Conservation (phyloP, 352 stramenopile genomes). For the Blastocystis hominis region DNA sequence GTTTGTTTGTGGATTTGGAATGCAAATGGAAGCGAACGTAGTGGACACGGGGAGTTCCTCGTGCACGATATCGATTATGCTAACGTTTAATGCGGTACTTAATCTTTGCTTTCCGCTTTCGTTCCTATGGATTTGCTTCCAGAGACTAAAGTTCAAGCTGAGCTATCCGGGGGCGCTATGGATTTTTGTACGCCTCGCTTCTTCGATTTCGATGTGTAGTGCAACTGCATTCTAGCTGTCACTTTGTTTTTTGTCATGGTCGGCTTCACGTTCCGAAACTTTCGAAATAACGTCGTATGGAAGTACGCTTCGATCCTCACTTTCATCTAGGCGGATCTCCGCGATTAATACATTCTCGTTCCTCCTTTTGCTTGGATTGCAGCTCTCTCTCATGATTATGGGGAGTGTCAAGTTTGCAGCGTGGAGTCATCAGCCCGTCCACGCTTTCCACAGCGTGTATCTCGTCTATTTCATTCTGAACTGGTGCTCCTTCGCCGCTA, state of each 20-base stretch:
- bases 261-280: constrained; percentile 13
- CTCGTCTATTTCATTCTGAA: constrained; percentile 21
- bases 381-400: neutral
- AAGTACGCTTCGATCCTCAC: neutral
- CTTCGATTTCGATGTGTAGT: neutral
- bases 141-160: neutral
- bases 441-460: neutral
- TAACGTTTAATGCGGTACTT: constrained; percentile 41
- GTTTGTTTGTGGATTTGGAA: neutral
- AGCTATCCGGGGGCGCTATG: neutral
- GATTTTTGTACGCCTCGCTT: constrained; percentile 17
- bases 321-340: neutral
- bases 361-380: neutral
- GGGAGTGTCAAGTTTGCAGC: neutral
- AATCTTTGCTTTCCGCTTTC: constrained; percentile 2
- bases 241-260: constrained; percentile 40
- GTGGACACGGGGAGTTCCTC: neutral
- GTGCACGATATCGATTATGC: constrained; percentile 10
- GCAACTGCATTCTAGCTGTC: neutral
- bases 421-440: neutral
- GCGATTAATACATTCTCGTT: neutral
- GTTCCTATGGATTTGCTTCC: constrained; percentile 31
- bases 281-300: constrained; percentile 20
- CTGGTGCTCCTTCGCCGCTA: neutral
- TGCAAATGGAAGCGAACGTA: neutral